Conservation (phyloP, 1,284 basidiomycete species). For the Ceratobasidium sp. region DNA sequence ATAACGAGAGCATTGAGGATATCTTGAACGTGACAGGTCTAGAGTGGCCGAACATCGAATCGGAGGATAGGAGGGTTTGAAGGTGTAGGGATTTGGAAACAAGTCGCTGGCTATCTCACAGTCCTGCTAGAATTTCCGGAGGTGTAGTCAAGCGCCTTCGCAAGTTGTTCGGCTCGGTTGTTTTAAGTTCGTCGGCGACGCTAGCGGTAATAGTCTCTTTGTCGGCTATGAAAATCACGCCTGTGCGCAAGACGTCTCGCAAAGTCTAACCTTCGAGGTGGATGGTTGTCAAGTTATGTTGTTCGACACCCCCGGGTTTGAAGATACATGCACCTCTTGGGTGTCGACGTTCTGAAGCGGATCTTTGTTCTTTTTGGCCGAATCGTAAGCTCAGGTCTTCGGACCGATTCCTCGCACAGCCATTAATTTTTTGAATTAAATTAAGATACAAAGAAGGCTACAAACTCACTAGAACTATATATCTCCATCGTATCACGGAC, state of each 20-base stretch:
- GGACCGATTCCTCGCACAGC: background rate
- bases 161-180: no score
- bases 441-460: slow-evolving; percentile 52
- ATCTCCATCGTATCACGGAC: slow-evolving; percentile 49
- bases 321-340: slow-evolving; percentile 46
- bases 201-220: background rate
- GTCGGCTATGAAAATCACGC: slow-evolving; percentile 24
- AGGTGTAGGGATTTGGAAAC: no score
- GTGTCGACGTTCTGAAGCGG: slow-evolving; percentile 42
- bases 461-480: slow-evolving; percentile 47
- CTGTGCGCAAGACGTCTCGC: slow-evolving; percentile 27
- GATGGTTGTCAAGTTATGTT: slow-evolving; percentile 39
- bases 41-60: no score
- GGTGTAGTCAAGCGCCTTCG: no score
- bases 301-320: slow-evolving; percentile 56
- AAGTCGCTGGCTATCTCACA: no score
- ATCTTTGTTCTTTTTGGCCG: slow-evolving; percentile 30
- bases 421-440: background rate
- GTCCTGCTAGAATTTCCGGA: no score
- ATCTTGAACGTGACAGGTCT: no score
- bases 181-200: slow-evolving; percentile 43
- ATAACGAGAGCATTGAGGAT: no score
- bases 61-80: no score
- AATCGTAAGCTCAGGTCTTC: slow-evolving; percentile 16
- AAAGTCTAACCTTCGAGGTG: slow-evolving; percentile 9